phyloP scores from a whole-genome alignment of 2,329 filamentous ascomycete genomes.

The Botrytis fragariae region DNA sequence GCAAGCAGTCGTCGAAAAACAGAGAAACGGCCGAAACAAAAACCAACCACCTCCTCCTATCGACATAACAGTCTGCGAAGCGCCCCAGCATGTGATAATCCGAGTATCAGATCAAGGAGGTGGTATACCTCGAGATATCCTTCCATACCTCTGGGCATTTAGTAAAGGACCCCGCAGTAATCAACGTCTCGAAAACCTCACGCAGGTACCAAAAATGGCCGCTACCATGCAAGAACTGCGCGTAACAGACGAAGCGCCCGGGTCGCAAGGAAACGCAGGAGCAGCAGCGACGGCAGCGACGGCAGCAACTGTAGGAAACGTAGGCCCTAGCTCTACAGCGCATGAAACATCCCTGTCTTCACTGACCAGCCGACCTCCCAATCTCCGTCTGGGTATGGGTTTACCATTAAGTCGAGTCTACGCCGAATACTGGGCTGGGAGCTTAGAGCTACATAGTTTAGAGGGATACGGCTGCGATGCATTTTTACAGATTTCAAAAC shows the following conservation, averaged over 20 bases:
- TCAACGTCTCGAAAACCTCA: slow-evolving; percentile 78
- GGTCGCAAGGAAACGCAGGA: slow-evolving; percentile 25
- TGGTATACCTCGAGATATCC: slow-evolving; percentile 78
- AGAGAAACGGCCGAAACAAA: slow-evolving; percentile 42
- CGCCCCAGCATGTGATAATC: slow-evolving; percentile 91
- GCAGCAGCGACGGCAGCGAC: slow-evolving; percentile 34
- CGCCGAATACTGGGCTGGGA: slow-evolving; percentile 97
- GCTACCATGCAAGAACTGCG: slow-evolving; percentile 88
- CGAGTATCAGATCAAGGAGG: slow-evolving; percentile 94
- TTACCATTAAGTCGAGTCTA: slow-evolving; percentile 92
- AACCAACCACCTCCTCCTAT: slow-evolving; percentile 67
- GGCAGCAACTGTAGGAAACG: slow-evolving; percentile 30
- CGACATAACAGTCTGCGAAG: slow-evolving; percentile 91
- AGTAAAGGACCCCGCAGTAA: slow-evolving; percentile 83
- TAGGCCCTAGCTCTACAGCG: slow-evolving; percentile 13
- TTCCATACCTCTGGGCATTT: slow-evolving; percentile 95
- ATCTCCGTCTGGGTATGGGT: slow-evolving; percentile 87
- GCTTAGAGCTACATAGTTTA: slow-evolving; percentile 82
- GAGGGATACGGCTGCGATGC: slow-evolving; percentile 96
- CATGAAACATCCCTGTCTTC: slow-evolving; percentile 63
- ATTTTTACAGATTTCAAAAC: slow-evolving; percentile 91
- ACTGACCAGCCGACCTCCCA: slow-evolving; percentile 78
- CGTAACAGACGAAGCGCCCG: slow-evolving; percentile 41
- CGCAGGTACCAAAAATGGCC: slow-evolving; percentile 83
- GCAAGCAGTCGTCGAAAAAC: slow-evolving; percentile 82